phyloP scores from a whole-genome alignment of 257 asterid genomes.

The Henckelia pumila region DNA sequence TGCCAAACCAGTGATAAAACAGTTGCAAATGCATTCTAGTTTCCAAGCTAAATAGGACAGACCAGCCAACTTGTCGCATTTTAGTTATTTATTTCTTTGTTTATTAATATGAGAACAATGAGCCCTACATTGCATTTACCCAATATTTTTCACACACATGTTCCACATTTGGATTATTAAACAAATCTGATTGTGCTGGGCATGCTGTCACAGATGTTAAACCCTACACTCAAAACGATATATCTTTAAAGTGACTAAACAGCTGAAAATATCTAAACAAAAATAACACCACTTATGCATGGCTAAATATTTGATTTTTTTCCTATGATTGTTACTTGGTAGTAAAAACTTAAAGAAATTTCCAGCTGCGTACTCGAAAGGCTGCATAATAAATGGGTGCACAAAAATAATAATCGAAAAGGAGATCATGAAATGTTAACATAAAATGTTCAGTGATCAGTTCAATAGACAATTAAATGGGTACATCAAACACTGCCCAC shows the following conservation, averaged over 20 bases:
- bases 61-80: background rate
- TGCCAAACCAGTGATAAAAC: constrained; percentile 1
- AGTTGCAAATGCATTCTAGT: background rate
- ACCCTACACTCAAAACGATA: background rate
- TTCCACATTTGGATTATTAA: background rate
- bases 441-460: background rate
- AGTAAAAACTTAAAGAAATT: constrained; percentile 5
- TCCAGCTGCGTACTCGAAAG: constrained; percentile 12
- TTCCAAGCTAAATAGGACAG: background rate
- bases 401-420: constrained; percentile 1
- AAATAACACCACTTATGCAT: background rate
- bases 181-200: constrained; percentile 1
- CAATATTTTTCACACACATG: background rate
- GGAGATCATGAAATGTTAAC: constrained; percentile 7
- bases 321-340: constrained; percentile 2
- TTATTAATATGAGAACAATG: background rate
- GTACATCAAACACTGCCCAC: background rate
- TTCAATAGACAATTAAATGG: constrained; percentile 2
- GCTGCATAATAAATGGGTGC: background rate
- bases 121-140: constrained; percentile 2
- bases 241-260: background rate
- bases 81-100: too few species aligned
- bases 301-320: background rate
- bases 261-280: background rate
- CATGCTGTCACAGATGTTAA: constrained; percentile 7